Evolutionary conservation across 2,329 filamentous ascomycete genomes (phyloP).

Genomic region (Camillea tinctor): DNA sequence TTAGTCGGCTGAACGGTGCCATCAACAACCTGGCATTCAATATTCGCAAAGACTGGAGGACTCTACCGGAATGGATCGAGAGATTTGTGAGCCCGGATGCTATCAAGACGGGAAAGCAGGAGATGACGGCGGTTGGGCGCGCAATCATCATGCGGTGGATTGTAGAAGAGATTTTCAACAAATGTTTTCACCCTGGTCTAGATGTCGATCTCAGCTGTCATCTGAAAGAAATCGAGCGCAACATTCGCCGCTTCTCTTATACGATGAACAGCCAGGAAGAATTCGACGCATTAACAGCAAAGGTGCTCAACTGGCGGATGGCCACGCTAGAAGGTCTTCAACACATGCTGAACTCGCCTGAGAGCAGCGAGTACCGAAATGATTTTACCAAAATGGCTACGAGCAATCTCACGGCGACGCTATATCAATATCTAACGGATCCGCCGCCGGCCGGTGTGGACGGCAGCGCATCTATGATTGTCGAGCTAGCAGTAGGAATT

Average conservation of each 20-base stretch:
- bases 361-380: constrained; percentile 64
- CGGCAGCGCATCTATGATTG: constrained; percentile 85
- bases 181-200: constrained; percentile 87
- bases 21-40: constrained; percentile 95
- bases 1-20: constrained; percentile 86
- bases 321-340: constrained; percentile 89
- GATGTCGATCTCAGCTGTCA: constrained; percentile 73
- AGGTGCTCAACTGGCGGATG: constrained; percentile 90
- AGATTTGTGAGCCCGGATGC: constrained; percentile 82
- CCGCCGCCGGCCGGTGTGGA: constrained; percentile 80
- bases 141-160: constrained; percentile 89
- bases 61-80: constrained; percentile 76
- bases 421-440: constrained; percentile 73
- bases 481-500: constrained; percentile 85
- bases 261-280: constrained; percentile 78
- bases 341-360: constrained; percentile 63
- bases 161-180: constrained; percentile 85
- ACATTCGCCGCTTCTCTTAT: constrained; percentile 76
- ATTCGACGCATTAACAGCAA: constrained; percentile 80
- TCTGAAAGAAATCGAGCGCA: constrained; percentile 83
- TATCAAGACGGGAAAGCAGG: constrained; percentile 83
- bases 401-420: constrained; percentile 62
- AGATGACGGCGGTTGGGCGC: constrained; percentile 94
- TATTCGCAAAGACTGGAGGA: constrained; percentile 90
- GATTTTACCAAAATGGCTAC: constrained; percentile 71